Evolutionary conservation across 306 rosid species (phyloP), one percentile per base, ranked within the genome.

Genomic region (Lagenaria siceraria): DNA sequence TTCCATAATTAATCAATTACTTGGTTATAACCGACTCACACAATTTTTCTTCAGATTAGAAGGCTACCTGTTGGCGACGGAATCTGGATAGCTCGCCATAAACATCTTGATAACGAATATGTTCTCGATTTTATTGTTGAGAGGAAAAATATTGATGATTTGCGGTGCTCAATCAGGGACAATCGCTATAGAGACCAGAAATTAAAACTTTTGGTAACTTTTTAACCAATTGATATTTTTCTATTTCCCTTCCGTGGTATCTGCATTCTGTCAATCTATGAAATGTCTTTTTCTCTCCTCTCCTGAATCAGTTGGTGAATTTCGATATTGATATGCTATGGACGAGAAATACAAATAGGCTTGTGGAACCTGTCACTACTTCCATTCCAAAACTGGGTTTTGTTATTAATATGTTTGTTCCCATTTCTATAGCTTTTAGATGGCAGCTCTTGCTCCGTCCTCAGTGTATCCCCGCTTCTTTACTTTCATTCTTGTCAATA

Each of bases 121-220:
- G 96, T 92, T 40, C 92, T 94, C 78, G 98, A 94, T 90, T 94
- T 94, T 86, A 89, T 94, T 74, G 96, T 94, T 74, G 98, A 94
- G 88, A 90, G 98, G 89, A 94, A 94, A 83, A 88, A 88, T 17
- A 78, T 89, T 78, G 89, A 88, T 74, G 98, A 94, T 83, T 82
- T 94, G 78, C 93, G 97, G 82, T 75, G 87, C 85, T 94, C 98
- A 81, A 92, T 95, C 80, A 88, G 97, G 87, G 98, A 95, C 81
- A 89, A 88, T 71, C 98, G 98, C 78, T 95, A 95, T 75, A 92
- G 61, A 89, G 97, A 92, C 85, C 98, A 95, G 49, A 95, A 95
- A 75, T 64, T 92, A 80, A 90, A 96, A 84, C 96, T 95, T 75
- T 52, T 87, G 97, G 98, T 92, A 95, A 78, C 53, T 80, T 78